Evolutionary conservation across 1,284 basidiomycete genomes (phyloP).

Genomic region (Naganishia liquefaciens): DNA sequence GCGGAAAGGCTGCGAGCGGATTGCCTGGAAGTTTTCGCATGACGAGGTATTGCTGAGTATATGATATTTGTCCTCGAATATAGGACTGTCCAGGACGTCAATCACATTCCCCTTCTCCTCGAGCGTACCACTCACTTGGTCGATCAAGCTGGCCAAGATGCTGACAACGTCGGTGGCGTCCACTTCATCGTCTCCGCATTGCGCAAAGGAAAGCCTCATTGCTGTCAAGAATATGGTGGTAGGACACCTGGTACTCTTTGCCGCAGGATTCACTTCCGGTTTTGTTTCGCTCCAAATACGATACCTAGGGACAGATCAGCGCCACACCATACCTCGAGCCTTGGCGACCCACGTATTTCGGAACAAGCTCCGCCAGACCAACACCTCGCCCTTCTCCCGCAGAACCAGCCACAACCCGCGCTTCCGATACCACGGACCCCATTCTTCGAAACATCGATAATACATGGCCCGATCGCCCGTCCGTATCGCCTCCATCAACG

Average conservation of each 20-base stretch:
- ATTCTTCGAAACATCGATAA: constrained; percentile 43
- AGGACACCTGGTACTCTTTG: constrained; percentile 42
- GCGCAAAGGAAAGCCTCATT: constrained; percentile 39
- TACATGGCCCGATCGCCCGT: constrained; percentile 50
- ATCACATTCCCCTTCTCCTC: neutral
- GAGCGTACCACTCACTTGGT: constrained; percentile 47
- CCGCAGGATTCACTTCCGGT: constrained; percentile 35
- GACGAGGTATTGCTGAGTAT: constrained; percentile 45
- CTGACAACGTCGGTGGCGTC: constrained; percentile 47
- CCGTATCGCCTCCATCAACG: constrained; percentile 49
- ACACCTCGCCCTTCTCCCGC: constrained; percentile 54
- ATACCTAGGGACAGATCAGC: constrained; percentile 20
- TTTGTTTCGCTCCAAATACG: constrained; percentile 38
- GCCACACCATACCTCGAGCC: neutral
- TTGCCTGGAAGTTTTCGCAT: constrained; percentile 42
- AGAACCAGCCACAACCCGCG: constrained; percentile 52
- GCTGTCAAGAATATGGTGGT: constrained; percentile 46
- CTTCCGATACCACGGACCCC: constrained; percentile 51
- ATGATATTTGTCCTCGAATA: constrained; percentile 46
- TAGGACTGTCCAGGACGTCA: constrained; percentile 24
- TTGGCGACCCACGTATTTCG: constrained; percentile 46
- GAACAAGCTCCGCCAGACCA: constrained; percentile 55
- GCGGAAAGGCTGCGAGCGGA: constrained; percentile 33
- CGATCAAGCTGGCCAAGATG: constrained; percentile 48
- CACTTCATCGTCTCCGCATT: constrained; percentile 49